Evolutionary conservation across 345 rosid species (phyloP).

Genomic region (Gossypium stocksii): DNA sequence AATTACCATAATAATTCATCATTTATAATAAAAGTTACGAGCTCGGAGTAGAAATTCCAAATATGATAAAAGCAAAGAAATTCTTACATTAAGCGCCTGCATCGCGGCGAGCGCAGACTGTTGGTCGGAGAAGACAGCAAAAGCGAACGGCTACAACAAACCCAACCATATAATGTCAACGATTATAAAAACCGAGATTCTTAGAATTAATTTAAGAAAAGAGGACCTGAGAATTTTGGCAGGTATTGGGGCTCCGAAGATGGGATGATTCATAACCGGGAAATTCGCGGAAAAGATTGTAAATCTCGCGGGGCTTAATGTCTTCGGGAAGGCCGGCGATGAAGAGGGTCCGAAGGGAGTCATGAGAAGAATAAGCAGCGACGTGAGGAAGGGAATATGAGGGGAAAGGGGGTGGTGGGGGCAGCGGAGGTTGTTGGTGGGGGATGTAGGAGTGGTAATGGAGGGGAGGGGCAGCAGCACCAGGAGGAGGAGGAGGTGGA

Average conservation of each 20-base stretch:
- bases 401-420: conserved; percentile 24
- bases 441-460: conserved; percentile 26
- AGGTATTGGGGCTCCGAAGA: conserved; percentile 50
- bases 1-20: neutral
- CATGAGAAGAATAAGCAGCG: conserved; percentile 25
- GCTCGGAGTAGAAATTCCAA: neutral
- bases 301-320: conserved; percentile 82
- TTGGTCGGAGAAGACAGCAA: conserved; percentile 70
- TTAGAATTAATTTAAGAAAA: neutral
- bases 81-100: conserved; percentile 78
- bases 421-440: conserved; percentile 12
- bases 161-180: conserved; percentile 15
- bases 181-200: neutral
- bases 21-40: neutral
- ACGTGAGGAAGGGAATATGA: conserved; percentile 28
- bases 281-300: conserved; percentile 79
- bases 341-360: conserved; percentile 78
- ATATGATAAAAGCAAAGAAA: neutral
- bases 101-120: conserved; percentile 69
- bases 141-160: conserved; percentile 69
- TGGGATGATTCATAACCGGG: conserved; percentile 89
- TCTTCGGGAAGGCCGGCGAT: conserved; percentile 88
- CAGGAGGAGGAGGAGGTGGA: conserved; percentile 27
- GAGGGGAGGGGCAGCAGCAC: conserved; percentile 24
- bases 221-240: conserved; percentile 45